Conservation (phyloP, 495 filamentous ascomycete species). For the Arthonia radiata region DNA sequence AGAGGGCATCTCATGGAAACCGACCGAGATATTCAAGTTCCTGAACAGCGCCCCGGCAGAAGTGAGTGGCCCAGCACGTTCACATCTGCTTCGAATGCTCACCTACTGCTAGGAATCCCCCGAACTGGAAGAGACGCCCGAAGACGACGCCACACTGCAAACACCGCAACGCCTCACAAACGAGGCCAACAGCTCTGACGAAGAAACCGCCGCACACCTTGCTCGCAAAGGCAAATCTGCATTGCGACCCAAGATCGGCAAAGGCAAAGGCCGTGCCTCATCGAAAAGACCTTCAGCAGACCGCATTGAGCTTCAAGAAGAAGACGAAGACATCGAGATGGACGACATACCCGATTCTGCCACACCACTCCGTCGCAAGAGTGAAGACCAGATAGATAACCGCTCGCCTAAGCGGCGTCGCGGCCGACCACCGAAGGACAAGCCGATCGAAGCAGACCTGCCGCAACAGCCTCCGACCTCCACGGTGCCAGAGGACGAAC, state of each 20-base stretch:
- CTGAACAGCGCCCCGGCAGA: slow-evolving; percentile 12
- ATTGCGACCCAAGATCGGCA: slow-evolving; percentile 24
- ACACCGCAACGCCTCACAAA: slow-evolving; percentile 12
- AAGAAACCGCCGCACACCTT: slow-evolving; percentile 13
- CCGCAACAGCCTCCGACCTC: too few relatives aligned
- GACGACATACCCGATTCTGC: too few relatives aligned
- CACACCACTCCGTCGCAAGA: too few relatives aligned
- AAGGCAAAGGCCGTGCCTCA: slow-evolving; percentile 23
- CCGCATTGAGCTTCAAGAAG: slow-evolving; percentile 1
- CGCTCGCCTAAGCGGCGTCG: too few relatives aligned
- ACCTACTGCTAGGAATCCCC: too few relatives aligned
- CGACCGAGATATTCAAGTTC: slow-evolving; percentile 26
- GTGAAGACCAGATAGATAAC: too few relatives aligned
- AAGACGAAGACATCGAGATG: slow-evolving; percentile 2
- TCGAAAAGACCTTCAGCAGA: slow-evolving; percentile 2
- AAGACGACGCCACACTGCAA: slow-evolving; percentile 16
- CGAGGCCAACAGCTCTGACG: slow-evolving; percentile 16
- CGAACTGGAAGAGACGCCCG: too few relatives aligned
- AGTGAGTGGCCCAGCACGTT: too few relatives aligned
- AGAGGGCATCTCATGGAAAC: slow-evolving; percentile 28
- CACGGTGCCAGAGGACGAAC: too few relatives aligned
- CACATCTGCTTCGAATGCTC: too few relatives aligned
- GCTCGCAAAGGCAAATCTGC: slow-evolving; percentile 21
- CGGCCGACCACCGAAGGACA: too few relatives aligned
- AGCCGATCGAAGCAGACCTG: too few relatives aligned